Evolutionary conservation across 345 rosid genomes (phyloP), one percentile per base, ranked within the genome.

Genomic region (Psidium guajava): DNA sequence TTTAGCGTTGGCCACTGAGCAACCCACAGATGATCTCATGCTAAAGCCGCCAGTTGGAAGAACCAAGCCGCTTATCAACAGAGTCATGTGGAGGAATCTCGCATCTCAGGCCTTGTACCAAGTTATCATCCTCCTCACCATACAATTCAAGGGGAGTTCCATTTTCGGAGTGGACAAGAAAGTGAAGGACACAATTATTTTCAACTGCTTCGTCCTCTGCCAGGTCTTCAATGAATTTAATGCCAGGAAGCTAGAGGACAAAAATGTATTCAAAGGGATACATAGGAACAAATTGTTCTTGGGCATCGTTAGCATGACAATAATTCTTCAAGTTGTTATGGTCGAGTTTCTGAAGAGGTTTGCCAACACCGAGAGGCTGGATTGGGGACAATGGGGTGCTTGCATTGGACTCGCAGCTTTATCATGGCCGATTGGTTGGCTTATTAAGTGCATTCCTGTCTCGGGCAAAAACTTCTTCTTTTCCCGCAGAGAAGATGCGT

Each of bases 161-260:
- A 91, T 94, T 11, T 93, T 96, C 82, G 87, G 85, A 0, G 94
- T 93, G 58, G 89, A 82, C 0, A 85, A 91, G 89, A 87, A 85
- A 82, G 95, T 92, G 69, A 95, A 92, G 49, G 89, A 92, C 73
- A 94, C 97, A 2, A 84, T 96, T 89, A 93, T 95, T 56, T 96
- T 95, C 89, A 96, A 96, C 57, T 90, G 89, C 5, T 95, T 95
- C 53, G 94, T 94, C 64, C 89, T 95, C 0, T 94, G 96, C 92
- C 95, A 95, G 44, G 96, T 96, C 81, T 95, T 94, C 56, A 96
- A 96, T 3, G 97, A 94, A 89, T 93, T 95, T 55, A 95, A 96
- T 14, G 92, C 95, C 2, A 91, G 98, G 89, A 93, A 93, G 88
- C 90, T 96, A 1, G 96, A 94, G 86, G 92, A 92, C 91, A 94